Percentiles rank a stretch among this genome's conserved stretches.
phyloP scores from a whole-genome alignment of 495 filamentous ascomycete genomes.

The Mycothermus thermophilus region DNA sequence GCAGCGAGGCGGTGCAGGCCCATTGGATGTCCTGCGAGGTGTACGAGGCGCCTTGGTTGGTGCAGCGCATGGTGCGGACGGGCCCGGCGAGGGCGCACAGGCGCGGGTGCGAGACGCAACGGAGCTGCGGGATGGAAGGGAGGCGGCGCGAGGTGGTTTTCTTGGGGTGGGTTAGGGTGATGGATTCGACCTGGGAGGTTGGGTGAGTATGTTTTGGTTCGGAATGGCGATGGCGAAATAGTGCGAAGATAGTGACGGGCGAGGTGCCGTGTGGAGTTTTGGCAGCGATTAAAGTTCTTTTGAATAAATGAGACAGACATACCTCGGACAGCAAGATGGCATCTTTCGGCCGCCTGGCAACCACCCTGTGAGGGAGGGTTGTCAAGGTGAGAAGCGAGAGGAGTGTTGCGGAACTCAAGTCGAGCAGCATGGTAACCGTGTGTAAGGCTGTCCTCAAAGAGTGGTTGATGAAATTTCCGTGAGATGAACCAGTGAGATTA shows the following conservation, averaged over 20 bases:
- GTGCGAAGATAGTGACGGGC: background rate
- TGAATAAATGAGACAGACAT: background rate
- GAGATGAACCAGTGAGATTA: no score
- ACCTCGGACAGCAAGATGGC: conserved; percentile 19
- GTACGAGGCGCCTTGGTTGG: conserved; percentile 63
- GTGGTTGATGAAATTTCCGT: no score
- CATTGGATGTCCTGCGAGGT: conserved; percentile 64
- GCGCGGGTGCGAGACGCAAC: conserved; percentile 56
- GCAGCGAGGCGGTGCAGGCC: conserved; percentile 70
- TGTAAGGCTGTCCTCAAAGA: no score
- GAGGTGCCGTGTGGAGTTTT: background rate
- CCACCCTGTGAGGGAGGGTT: background rate
- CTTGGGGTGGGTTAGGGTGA: conserved; percentile 52
- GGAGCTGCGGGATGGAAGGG: conserved; percentile 64
- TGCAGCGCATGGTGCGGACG: conserved; percentile 75
- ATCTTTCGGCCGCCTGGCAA: conserved; percentile 11
- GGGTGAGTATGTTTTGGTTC: background rate
- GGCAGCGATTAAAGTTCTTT: no score
- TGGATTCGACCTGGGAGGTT: conserved; percentile 42
- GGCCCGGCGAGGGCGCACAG: conserved; percentile 45
- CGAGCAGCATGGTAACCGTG: no score
- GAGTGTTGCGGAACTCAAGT: conserved; percentile 2
- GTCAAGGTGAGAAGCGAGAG: background rate
- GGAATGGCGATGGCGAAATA: background rate
- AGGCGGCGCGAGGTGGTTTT: conserved; percentile 66